These are phyloP conservation scores for Fragilaria crotonensis DNA, from an alignment of 108 stramenopile genomes.

Conservation along the genomic window DNA sequence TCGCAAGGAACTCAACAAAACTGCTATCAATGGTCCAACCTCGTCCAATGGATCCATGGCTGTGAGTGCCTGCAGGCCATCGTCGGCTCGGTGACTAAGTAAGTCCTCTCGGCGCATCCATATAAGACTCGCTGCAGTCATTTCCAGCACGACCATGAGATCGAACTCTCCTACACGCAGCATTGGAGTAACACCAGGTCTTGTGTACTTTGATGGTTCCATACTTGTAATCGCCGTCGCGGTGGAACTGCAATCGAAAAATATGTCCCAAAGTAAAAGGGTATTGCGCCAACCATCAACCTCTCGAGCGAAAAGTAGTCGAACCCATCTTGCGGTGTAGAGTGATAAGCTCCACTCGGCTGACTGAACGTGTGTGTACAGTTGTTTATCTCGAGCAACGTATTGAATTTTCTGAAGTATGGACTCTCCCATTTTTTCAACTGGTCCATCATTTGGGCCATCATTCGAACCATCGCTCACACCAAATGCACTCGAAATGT, in stretches of 20 bases:
- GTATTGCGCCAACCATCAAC: slow-evolving; percentile 31
- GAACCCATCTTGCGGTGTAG: slow-evolving; percentile 66
- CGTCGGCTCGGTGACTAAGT: too few species aligned
- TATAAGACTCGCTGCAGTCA: too few species aligned
- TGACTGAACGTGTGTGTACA: slow-evolving; percentile 36
- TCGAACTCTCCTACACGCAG: not conserved
- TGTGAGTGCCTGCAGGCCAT: not conserved
- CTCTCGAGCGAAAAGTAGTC: slow-evolving; percentile 71
- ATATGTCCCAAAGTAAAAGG: slow-evolving; percentile 36
- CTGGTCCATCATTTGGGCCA: too few species aligned
- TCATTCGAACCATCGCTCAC: slow-evolving; percentile 15
- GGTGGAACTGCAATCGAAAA: slow-evolving; percentile 26
- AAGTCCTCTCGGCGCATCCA: too few species aligned
- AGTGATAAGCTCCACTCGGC: too few species aligned
- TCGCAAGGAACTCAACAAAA: too few species aligned
- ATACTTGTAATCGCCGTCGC: not conserved
- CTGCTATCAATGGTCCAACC: not conserved
- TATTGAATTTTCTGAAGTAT: slow-evolving; percentile 48
- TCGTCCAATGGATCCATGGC: not conserved
- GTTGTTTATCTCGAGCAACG: slow-evolving; percentile 40
- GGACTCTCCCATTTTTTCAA: slow-evolving; percentile 45
- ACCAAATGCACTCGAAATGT: slow-evolving; percentile 61
- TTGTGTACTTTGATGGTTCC: not conserved
- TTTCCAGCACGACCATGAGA: too few species aligned
- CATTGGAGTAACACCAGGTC: not conserved